A percentile compares a stretch with the other conserved stretches of the same genome.
These are phyloP conservation scores for Bruguiera parviflora DNA, from an alignment of 345 rosid genomes.

Conservation along the genomic window DNA sequence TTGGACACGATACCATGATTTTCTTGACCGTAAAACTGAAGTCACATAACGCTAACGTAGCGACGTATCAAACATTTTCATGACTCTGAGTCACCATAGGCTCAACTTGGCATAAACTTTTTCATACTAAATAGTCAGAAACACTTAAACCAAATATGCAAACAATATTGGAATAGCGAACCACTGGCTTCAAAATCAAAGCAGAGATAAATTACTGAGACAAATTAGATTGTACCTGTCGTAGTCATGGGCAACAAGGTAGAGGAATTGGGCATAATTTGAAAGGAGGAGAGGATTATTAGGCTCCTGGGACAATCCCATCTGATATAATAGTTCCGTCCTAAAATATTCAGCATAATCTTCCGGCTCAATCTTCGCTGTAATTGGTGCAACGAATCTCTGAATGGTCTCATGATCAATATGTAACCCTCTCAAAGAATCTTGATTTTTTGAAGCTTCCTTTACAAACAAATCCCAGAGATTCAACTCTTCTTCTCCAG, in stretches of 20 bases:
- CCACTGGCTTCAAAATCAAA: not conserved
- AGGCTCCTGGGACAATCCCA: constrained; percentile 57
- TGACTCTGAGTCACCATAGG: too few species aligned
- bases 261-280: constrained; percentile 88
- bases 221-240: constrained; percentile 54
- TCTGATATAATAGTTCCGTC: constrained; percentile 67
- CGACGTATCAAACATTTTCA: too few species aligned
- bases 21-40: not conserved
- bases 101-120: too few species aligned
- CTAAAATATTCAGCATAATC: constrained; percentile 47
- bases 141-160: not conserved
- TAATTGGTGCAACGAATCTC: constrained; percentile 57
- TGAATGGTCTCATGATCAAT: constrained; percentile 57
- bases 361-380: constrained; percentile 51
- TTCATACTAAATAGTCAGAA: not conserved
- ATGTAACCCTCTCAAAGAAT: constrained; percentile 31
- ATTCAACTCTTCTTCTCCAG: constrained; percentile 44
- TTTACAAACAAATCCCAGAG: constrained; percentile 74
- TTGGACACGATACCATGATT: not conserved
- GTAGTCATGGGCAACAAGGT: constrained; percentile 59
- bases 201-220: not conserved
- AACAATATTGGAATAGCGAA: not conserved
- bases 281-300: constrained; percentile 65
- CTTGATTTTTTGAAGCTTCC: constrained; percentile 59
- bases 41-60: too few species aligned